These are phyloP conservation scores for Wickerhamiella shivajii DNA, from an alignment of 805 yeast genomes.

Conservation along the genomic window DNA sequence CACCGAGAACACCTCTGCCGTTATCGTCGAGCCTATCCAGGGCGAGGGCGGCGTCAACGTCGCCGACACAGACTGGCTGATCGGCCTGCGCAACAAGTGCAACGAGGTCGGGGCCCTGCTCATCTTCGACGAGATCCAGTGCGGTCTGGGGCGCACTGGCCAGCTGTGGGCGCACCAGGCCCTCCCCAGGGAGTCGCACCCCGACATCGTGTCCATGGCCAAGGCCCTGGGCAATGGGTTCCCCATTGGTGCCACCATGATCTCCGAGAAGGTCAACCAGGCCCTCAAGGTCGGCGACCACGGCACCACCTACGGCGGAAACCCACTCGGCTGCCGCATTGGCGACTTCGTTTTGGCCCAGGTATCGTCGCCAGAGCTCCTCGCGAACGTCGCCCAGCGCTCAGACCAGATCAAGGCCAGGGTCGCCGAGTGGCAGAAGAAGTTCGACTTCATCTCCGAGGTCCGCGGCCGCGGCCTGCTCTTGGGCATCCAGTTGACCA, in stretches of 20 bases:
- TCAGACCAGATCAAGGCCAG: conserved; percentile 41
- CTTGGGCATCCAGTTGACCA: conserved; percentile 63
- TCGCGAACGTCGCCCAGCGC: conserved; percentile 44
- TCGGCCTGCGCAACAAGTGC: conserved; percentile 53
- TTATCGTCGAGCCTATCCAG: conserved; percentile 92
- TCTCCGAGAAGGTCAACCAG: conserved; percentile 62
- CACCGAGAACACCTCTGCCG: conserved; percentile 64
- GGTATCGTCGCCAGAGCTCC: conserved; percentile 46
- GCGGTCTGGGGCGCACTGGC: conserved; percentile 92
- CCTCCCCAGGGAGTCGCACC: conserved; percentile 69
- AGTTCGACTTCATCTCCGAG: conserved; percentile 47
- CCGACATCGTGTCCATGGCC: conserved; percentile 88
- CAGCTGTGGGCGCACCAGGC: conserved; percentile 81
- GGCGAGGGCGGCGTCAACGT: conserved; percentile 94
- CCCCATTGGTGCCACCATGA: conserved; percentile 90
- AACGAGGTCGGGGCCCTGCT: conserved; percentile 53
- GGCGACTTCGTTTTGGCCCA: conserved; percentile 62
- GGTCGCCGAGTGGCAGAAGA: conserved; percentile 29
- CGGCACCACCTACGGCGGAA: conserved; percentile 97
- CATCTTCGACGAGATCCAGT: conserved; percentile 91
- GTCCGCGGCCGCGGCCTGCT: conserved; percentile 83
- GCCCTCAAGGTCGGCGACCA: conserved; percentile 82
- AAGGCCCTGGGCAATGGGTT: conserved; percentile 94
- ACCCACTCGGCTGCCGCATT: conserved; percentile 77
- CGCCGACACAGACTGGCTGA: conserved; percentile 47